A percentile compares a stretch with the other conserved stretches of the same genome.
phyloP scores from a whole-genome alignment of 192 early-diverging fungal species.

The Chytriomyces hyalinus region DNA sequence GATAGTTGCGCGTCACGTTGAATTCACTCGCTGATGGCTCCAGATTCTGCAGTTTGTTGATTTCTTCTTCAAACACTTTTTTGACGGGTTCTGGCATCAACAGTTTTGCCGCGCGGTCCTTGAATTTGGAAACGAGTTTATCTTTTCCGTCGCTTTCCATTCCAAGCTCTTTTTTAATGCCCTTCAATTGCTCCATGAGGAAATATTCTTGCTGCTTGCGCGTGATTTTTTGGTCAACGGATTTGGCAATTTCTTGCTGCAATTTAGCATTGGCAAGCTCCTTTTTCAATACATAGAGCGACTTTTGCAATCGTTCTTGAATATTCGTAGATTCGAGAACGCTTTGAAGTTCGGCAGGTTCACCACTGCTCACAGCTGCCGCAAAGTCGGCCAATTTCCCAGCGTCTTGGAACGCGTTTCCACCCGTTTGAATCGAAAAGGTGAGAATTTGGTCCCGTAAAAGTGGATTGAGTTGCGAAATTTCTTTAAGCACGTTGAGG shows the following conservation, averaged over 20 bases:
- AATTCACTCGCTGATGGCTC: constrained; percentile 97
- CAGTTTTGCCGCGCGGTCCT: constrained; percentile 80
- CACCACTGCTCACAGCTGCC: constrained; percentile 92
- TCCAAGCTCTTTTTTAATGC: constrained; percentile 98
- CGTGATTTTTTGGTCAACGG: constrained; percentile 97
- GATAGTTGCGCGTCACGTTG: constrained; percentile 97
- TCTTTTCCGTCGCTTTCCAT: constrained; percentile 98
- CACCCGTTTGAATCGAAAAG: constrained; percentile 95
- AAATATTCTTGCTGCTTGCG: constrained; percentile 98
- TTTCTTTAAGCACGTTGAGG: constrained; percentile 95
- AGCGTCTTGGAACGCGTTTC: constrained; percentile 93
- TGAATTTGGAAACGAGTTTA: constrained; percentile 94
- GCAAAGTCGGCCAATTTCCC: constrained; percentile 97
- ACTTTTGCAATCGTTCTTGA: constrained; percentile 90
- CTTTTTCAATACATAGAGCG: constrained; percentile 93
- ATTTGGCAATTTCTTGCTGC: constrained; percentile 96
- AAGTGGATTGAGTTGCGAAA: constrained; percentile 90
- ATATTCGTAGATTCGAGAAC: constrained; percentile 88
- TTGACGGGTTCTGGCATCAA: constrained; percentile 88
- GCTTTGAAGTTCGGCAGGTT: constrained; percentile 88
- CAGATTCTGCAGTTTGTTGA: constrained; percentile 88
- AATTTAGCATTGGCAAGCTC: constrained; percentile 97
- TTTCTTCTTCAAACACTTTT: constrained; percentile 98
- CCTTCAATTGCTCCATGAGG: constrained; percentile 98
- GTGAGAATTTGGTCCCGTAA: constrained; percentile 98